Evolutionary conservation across 331 rosid genomes (phyloP).

Genomic region (Malus hybrid): DNA sequence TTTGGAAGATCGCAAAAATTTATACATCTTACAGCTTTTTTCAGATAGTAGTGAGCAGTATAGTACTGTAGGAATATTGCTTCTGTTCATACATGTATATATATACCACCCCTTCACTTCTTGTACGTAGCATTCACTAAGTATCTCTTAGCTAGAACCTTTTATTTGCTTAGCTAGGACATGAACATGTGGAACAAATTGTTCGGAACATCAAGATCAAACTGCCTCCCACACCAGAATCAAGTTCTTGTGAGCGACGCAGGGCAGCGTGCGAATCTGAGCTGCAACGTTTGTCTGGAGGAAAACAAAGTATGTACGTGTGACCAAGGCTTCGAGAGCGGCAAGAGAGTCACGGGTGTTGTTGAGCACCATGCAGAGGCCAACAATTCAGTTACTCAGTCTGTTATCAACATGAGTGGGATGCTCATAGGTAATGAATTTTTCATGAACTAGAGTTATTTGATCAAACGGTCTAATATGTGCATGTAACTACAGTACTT

Average conservation of each 20-base stretch:
- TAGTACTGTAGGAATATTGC: background rate
- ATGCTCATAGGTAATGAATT: constrained; percentile 57
- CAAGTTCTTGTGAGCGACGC: constrained; percentile 13
- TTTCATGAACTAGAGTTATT: background rate
- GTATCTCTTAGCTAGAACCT: background rate
- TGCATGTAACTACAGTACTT: too few species aligned
- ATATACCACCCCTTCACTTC: background rate
- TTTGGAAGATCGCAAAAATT: background rate
- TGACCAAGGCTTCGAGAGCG: constrained; percentile 8
- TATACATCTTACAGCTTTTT: background rate
- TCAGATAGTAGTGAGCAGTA: background rate
- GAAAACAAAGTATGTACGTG: constrained; percentile 27
- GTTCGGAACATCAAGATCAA: constrained; percentile 1
- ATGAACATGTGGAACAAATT: constrained; percentile 14
- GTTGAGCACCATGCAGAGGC: constrained; percentile 25
- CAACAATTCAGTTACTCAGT: constrained; percentile 43
- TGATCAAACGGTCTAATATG: background rate
- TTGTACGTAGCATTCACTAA: background rate
- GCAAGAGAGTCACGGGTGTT: background rate
- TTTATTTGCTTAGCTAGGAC: background rate
- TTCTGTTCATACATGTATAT: constrained; percentile 16
- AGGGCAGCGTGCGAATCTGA: constrained; percentile 22
- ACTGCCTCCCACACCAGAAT: constrained; percentile 10
- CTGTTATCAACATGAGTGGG: constrained; percentile 73
- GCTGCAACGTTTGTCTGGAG: constrained; percentile 39